phyloP scores from a whole-genome alignment of 2,329 filamentous ascomycete genomes.

The Diaporthe ilicicola region DNA sequence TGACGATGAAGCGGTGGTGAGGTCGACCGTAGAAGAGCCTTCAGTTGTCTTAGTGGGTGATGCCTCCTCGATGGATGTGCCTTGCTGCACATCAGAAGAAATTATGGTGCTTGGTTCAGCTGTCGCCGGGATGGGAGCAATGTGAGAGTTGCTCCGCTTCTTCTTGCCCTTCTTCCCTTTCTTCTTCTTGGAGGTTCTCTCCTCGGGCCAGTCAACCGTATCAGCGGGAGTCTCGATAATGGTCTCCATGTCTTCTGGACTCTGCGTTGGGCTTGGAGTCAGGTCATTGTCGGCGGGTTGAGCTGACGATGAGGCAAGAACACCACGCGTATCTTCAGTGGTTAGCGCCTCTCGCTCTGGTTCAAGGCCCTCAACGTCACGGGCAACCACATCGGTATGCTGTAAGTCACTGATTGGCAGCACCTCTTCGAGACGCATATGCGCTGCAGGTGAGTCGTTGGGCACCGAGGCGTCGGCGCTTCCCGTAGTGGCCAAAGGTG shows the following conservation, averaged over 20 bases:
- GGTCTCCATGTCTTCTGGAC: constrained; percentile 33
- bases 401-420: not conserved
- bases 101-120: not conserved
- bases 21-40: not conserved
- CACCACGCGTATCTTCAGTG: not conserved
- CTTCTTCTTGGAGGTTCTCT: constrained; percentile 40
- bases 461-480: constrained; percentile 39
- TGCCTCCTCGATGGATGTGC: not conserved
- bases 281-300: not conserved
- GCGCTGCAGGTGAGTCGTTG: constrained; percentile 35
- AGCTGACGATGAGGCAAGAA: not conserved
- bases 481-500: constrained; percentile 35
- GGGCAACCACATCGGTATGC: constrained; percentile 12
- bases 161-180: constrained; percentile 46
- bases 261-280: constrained; percentile 32
- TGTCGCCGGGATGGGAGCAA: not conserved
- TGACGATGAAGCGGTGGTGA: not conserved
- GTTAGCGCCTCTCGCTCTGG: not conserved
- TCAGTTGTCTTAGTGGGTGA: not conserved
- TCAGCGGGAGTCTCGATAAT: constrained; percentile 34
- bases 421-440: constrained; percentile 18
- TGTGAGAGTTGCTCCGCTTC: constrained; percentile 38
- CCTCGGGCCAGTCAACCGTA: constrained; percentile 39
- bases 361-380: not conserved
- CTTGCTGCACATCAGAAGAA: constrained; percentile 1